Conservation (phyloP, 192 early-diverging fungal species). For the Coemansia sp. region DNA sequence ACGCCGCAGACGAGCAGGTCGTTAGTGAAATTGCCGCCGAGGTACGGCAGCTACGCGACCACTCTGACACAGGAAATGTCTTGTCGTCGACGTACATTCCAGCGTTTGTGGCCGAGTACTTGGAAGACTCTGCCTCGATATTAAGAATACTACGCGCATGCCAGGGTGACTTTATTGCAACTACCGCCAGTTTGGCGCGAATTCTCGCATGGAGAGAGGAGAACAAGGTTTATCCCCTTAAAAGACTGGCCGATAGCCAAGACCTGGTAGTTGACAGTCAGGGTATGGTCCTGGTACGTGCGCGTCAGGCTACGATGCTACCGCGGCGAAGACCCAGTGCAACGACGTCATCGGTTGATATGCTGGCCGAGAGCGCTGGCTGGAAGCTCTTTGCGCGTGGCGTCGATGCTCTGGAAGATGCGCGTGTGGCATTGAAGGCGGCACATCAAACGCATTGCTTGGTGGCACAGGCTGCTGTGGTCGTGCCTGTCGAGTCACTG, state of each 20-base stretch:
- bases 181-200: slow-evolving; percentile 12
- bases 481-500: slow-evolving; percentile 44
- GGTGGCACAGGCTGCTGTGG: slow-evolving; percentile 20
- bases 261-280: slow-evolving; percentile 18
- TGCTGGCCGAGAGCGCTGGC: background rate
- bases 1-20: background rate
- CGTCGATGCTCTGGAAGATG: slow-evolving; percentile 41
- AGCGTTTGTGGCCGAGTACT: slow-evolving; percentile 35
- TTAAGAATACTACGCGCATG: slow-evolving; percentile 25
- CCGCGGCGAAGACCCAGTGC: slow-evolving; percentile 10
- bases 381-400: slow-evolving; percentile 27
- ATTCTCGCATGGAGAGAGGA: slow-evolving; percentile 42
- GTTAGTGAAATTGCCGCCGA: slow-evolving; percentile 11
- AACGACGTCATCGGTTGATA: background rate
- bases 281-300: slow-evolving; percentile 33
- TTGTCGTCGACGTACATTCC: slow-evolving; percentile 32
- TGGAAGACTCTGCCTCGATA: slow-evolving; percentile 30
- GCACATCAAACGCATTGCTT: slow-evolving; percentile 5
- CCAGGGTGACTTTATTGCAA: slow-evolving; percentile 13
- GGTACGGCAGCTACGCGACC: slow-evolving; percentile 11
- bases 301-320: slow-evolving; percentile 25
- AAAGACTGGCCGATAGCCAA: background rate
- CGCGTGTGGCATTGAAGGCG: slow-evolving; percentile 39
- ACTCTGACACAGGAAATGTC: background rate
- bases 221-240: slow-evolving; percentile 42